Conservation (phyloP, 1,284 basidiomycete species). For the Ceratobasidium sp. region DNA sequence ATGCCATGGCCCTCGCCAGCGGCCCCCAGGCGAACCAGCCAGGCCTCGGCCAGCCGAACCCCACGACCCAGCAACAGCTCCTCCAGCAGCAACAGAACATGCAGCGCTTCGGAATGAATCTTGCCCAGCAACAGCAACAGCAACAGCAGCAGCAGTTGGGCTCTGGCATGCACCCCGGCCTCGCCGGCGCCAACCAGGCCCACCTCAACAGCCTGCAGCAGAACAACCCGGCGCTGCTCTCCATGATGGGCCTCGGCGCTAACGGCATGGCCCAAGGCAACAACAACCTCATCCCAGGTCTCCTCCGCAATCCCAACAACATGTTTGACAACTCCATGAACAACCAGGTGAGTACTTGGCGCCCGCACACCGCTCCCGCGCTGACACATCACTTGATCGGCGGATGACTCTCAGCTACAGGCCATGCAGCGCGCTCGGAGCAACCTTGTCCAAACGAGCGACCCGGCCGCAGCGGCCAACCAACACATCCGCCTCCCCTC, state of each 20-base stretch:
- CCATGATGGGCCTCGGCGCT: slow-evolving; percentile 9
- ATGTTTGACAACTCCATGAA: slow-evolving; percentile 16
- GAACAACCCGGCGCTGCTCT: slow-evolving; percentile 29
- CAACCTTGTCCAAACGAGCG: neutral
- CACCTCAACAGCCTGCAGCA: neutral
- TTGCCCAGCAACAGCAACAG: slow-evolving; percentile 9
- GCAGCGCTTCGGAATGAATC: slow-evolving; percentile 14
- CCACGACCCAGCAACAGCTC: slow-evolving; percentile 29
- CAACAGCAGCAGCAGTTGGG: slow-evolving; percentile 21
- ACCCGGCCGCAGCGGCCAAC: slow-evolving; percentile 14
- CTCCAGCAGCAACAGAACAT: slow-evolving; percentile 30
- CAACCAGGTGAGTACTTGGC: slow-evolving; percentile 18
- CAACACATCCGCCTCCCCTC: slow-evolving; percentile 20
- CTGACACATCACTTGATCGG: slow-evolving; percentile 21
- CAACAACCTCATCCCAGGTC: slow-evolving; percentile 11
- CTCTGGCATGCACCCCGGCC: slow-evolving; percentile 24
- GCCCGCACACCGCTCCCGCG: slow-evolving; percentile 3
- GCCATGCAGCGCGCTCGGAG: slow-evolving; percentile 24
- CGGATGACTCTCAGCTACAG: slow-evolving; percentile 8
- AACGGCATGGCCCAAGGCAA: slow-evolving; percentile 5
- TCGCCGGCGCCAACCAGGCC: slow-evolving; percentile 12
- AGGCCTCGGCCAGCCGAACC: slow-evolving; percentile 20
- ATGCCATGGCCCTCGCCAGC: slow-evolving; percentile 34
- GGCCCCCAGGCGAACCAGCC: slow-evolving; percentile 27
- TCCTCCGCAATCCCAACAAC: slow-evolving; percentile 24